A percentile compares a stretch with the other conserved stretches of the same genome.
Conservation (phyloP, 2,329 filamentous ascomycete genomes). For the Tolypocladium nubicola region DNA sequence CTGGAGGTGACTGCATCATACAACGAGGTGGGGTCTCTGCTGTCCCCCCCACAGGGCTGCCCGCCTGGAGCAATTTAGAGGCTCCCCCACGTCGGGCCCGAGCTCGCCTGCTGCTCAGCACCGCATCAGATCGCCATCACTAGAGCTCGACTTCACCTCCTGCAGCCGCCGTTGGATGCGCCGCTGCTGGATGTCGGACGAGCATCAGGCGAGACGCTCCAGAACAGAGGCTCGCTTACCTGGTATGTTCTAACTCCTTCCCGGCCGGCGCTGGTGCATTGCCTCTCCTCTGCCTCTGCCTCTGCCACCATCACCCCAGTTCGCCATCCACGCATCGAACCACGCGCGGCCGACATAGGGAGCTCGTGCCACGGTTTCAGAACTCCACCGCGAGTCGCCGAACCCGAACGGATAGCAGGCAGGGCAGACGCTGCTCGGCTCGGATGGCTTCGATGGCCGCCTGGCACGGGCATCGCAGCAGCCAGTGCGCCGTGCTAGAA, state of each 20-base stretch:
- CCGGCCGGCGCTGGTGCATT: background rate
- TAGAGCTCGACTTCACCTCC: background rate
- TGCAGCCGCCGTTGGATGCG: background rate
- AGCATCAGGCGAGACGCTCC: background rate
- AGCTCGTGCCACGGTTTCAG: background rate
- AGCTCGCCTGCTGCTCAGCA: background rate
- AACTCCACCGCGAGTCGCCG: background rate
- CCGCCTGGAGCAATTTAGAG: background rate
- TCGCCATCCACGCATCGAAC: background rate
- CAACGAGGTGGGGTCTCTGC: background rate
- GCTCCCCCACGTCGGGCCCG: background rate
- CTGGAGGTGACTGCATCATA: background rate
- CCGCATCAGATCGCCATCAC: background rate
- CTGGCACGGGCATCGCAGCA: background rate
- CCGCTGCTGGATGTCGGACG: background rate
- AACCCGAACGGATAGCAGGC: background rate
- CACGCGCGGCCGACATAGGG: background rate
- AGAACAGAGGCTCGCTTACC: background rate
- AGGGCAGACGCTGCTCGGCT: background rate
- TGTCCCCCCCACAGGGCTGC: background rate
- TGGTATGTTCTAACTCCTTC: background rate
- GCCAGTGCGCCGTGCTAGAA: background rate
- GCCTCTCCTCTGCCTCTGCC: background rate
- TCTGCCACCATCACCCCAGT: background rate
- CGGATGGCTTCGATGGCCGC: background rate